Base-by-base conservation (phyloP, 306 rosid species). In the Pterocarpus santalinus region DNA sequence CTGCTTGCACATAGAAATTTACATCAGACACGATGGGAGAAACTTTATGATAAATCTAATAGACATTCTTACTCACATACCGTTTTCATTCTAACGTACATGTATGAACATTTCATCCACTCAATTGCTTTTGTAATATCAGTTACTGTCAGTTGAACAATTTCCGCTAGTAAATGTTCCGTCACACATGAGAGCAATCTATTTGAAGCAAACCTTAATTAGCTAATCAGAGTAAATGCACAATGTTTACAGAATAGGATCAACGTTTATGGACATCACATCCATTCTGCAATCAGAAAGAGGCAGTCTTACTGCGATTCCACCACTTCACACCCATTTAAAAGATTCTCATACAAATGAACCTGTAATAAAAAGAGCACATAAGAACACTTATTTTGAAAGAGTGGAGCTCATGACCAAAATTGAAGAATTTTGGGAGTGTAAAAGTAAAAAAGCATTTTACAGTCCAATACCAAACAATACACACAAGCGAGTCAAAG, bases 81-180 rank as follows among this genome's bases (percentile, higher is more conserved):
- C 97, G 75, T 93, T 88, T 91, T 89, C 97, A 95, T 95, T 87
- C 99, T 87, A 62, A 95, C 89, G 67, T 89, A 95, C 89, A 93
- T 86, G 84, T 85, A 95, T 28, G 99, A 95, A 81, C 88, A 91
- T 84, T 95, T 89, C 88, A 95, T 86, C 99, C 99, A 95, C 82
- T 95, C 99, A 86, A 95, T 91, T 87, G 97, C 99, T 73, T 82
- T 92, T 46, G 97, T 87, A 82, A 95, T 93, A 81, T 95, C 95
- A 63, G 97, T 81, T 85, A 93, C 86, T 8, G 95, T 91, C 90
- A 95, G 81, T 83, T 95, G 99, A 86, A 93, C 99, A 78, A 95
- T 91, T 87, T 93, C 99, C 6, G 99, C 97, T 57, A 95, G 92
- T 90, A 95, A 91, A 88, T 95, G 99, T 91, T 95, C 99, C 77